Conservation (phyloP, 371 early-diverging fungal genomes). For the Circinella minor region DNA sequence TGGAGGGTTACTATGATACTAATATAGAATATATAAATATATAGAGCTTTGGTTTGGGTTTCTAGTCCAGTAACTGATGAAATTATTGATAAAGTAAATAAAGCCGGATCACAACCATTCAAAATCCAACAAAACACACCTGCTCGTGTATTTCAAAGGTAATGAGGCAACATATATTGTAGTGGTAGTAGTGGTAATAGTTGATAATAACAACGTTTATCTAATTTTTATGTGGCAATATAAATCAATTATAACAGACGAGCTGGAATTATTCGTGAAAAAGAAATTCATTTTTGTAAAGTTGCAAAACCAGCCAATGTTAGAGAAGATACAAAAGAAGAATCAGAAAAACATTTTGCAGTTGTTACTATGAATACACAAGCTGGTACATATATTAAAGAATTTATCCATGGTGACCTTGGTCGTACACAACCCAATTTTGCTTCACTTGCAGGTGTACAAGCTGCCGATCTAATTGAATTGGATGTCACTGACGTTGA, state of each 20-base stretch:
- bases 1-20: neutral
- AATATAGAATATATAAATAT: neutral
- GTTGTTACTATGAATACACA: conserved; percentile 77
- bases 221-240: too few species aligned
- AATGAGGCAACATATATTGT: neutral
- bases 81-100: conserved; percentile 59
- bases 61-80: conserved; percentile 58
- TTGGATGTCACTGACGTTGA: conserved; percentile 88
- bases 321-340: conserved; percentile 16
- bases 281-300: conserved; percentile 63
- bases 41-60: conserved; percentile 77
- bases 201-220: too few species aligned
- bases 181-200: too few species aligned
- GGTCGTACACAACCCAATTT: conserved; percentile 92
- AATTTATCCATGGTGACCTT: conserved; percentile 97
- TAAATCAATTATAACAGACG: conserved; percentile 54
- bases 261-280: conserved; percentile 74
- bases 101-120: conserved; percentile 49
- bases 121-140: conserved; percentile 91
- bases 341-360: conserved; percentile 49
- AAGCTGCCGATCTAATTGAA: conserved; percentile 80
- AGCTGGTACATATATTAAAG: conserved; percentile 99
- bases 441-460: conserved; percentile 62
- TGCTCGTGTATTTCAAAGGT: conserved; percentile 88
- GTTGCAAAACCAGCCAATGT: conserved; percentile 22